Percentiles rank a stretch among this genome's conserved stretches.
phyloP scores from a whole-genome alignment of 2,329 filamentous ascomycete genomes.

The Sporothrix dimorphospora region DNA sequence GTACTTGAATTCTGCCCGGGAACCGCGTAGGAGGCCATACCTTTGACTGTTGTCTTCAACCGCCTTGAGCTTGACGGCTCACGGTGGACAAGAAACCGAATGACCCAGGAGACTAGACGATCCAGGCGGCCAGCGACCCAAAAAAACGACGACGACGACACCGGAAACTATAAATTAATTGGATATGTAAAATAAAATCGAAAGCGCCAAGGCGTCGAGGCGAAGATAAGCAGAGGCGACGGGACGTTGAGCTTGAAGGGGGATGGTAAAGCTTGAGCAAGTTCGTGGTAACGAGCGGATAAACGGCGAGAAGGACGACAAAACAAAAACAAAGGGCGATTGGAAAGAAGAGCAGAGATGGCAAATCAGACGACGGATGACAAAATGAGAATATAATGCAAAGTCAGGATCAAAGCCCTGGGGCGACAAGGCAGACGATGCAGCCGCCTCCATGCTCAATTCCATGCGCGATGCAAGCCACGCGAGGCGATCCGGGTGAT shows the following conservation, averaged over 20 bases:
- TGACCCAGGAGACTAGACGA: background rate
- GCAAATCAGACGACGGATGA: background rate
- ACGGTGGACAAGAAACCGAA: background rate
- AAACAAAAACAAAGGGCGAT: background rate
- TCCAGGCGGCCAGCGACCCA: background rate
- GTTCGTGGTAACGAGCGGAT: constrained; percentile 16
- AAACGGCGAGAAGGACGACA: background rate
- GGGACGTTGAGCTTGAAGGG: background rate
- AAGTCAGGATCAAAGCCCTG: background rate
- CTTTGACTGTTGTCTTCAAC: background rate
- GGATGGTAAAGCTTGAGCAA: background rate
- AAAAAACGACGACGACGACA: background rate
- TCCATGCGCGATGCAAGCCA: constrained; percentile 8
- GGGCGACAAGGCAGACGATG: background rate
- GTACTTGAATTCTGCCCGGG: background rate
- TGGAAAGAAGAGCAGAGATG: background rate
- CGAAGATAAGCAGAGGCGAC: constrained; percentile 8
- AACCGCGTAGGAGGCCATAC: background rate
- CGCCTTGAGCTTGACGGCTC: background rate
- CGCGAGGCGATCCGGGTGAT: background rate
- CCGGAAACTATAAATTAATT: background rate
- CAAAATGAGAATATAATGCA: background rate
- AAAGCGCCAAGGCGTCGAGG: constrained; percentile 18
- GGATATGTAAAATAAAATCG: background rate
- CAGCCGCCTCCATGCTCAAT: background rate